phyloP scores from a whole-genome alignment of 2,329 filamentous ascomycete genomes.

The Aspergillus versicolor region DNA sequence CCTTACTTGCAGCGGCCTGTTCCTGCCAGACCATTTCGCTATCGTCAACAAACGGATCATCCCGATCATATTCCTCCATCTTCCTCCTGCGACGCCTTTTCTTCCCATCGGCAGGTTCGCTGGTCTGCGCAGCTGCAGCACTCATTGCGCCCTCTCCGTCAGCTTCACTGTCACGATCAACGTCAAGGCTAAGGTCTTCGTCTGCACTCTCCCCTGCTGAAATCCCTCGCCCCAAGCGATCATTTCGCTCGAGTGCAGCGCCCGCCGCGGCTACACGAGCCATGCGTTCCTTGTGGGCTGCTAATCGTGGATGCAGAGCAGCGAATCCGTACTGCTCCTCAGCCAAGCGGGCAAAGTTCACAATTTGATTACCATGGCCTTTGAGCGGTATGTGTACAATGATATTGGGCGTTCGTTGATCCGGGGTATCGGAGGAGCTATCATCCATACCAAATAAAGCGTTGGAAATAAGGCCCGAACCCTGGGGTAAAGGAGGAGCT shows the following conservation, averaged over 20 bases:
- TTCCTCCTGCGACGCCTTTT: conserved; percentile 74
- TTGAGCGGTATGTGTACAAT: conserved; percentile 78
- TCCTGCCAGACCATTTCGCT: conserved; percentile 95
- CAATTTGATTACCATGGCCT: conserved; percentile 81
- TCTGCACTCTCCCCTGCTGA: conserved; percentile 71
- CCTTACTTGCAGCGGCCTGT: conserved; percentile 87
- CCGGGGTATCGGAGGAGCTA: conserved; percentile 34
- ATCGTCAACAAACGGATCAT: conserved; percentile 76
- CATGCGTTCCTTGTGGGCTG: conserved; percentile 82
- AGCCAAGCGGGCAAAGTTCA: conserved; percentile 93
- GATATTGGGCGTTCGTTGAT: conserved; percentile 67
- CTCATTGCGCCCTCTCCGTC: conserved; percentile 47
- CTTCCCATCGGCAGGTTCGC: conserved; percentile 61
- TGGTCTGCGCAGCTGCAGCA: conserved; percentile 52
- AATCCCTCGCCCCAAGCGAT: conserved; percentile 65
- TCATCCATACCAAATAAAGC: conserved; percentile 58
- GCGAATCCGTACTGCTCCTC: conserved; percentile 94
- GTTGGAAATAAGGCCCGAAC: conserved; percentile 64
- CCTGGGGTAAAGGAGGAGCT: conserved; percentile 56
- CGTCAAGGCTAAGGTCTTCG: conserved; percentile 86
- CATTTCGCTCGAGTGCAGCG: conserved; percentile 76
- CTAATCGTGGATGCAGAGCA: conserved; percentile 84
- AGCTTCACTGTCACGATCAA: conserved; percentile 65
- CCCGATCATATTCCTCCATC: conserved; percentile 65
- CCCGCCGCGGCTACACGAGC: conserved; percentile 84